Conservation (phyloP, 345 rosid genomes). For the Brassica cretica region DNA sequence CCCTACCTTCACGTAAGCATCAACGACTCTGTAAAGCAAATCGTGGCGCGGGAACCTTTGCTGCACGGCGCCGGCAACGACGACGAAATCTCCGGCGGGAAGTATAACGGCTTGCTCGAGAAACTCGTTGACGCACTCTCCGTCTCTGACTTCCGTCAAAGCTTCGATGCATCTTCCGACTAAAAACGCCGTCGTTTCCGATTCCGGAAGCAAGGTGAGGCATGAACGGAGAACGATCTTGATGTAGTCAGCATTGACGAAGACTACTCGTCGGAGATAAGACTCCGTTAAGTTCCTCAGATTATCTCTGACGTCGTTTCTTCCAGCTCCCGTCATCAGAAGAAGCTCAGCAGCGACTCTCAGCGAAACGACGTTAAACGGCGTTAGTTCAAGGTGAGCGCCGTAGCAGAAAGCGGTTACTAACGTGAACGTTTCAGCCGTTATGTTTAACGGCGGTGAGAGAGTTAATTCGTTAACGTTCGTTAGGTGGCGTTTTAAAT, state of each 20-base stretch:
- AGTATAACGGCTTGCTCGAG: slow-evolving; percentile 54
- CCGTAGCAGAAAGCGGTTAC: slow-evolving; percentile 68
- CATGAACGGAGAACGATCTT: slow-evolving; percentile 60
- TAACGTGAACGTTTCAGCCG: slow-evolving; percentile 64
- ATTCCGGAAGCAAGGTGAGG: slow-evolving; percentile 65
- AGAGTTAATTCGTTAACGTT: slow-evolving; percentile 57
- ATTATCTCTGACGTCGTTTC: slow-evolving; percentile 42
- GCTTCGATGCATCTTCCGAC: slow-evolving; percentile 64
- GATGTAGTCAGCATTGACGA: slow-evolving; percentile 47
- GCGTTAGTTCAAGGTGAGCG: slow-evolving; percentile 54
- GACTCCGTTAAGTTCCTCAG: slow-evolving; percentile 58
- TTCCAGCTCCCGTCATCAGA: slow-evolving; percentile 48
- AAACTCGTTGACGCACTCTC: slow-evolving; percentile 38
- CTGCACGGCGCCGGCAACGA: slow-evolving; percentile 57
- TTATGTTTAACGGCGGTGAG: slow-evolving; percentile 73
- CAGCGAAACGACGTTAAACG: slow-evolving; percentile 66
- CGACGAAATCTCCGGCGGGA: slow-evolving; percentile 49
- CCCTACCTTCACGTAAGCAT: slow-evolving; percentile 69
- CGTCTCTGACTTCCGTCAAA: slow-evolving; percentile 43
- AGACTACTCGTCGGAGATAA: slow-evolving; percentile 56
- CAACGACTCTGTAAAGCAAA: slow-evolving; percentile 62
- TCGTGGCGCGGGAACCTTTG: slow-evolving; percentile 60
- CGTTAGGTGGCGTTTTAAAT: slow-evolving; percentile 70
- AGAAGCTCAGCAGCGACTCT: slow-evolving; percentile 72
- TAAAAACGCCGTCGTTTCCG: slow-evolving; percentile 60